Conservation (phyloP, 768 basidiomycete genomes). For the Rubroboletus satanas region DNA sequence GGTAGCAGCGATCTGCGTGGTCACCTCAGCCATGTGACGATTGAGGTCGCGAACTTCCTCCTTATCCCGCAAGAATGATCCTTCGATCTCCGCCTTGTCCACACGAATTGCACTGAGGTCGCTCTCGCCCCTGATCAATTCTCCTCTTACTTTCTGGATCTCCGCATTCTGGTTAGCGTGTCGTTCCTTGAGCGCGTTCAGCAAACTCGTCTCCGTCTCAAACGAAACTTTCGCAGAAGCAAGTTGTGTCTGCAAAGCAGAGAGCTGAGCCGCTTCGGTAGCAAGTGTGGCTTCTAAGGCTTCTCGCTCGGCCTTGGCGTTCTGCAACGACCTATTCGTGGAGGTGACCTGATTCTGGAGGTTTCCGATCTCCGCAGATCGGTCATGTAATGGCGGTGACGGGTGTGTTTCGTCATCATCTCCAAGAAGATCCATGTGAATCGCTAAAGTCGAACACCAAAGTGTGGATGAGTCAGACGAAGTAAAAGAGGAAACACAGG, state of each 20-base stretch:
- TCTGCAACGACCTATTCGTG: conserved; percentile 67
- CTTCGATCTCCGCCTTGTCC: conserved; percentile 91
- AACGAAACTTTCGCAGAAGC: conserved; percentile 79
- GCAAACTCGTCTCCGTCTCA: conserved; percentile 74
- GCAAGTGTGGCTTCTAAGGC: conserved; percentile 62
- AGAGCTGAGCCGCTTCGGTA: conserved; percentile 69
- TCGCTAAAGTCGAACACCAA: conserved; percentile 9
- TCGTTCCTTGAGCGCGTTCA: conserved; percentile 67
- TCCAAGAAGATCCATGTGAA: conserved; percentile 57
- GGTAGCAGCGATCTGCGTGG: conserved; percentile 63
- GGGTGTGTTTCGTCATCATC: conserved; percentile 57
- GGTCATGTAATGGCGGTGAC: conserved; percentile 59
- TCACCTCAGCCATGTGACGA: conserved; percentile 76
- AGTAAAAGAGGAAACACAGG: not conserved
- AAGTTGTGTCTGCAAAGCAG: conserved; percentile 78
- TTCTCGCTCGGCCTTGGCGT: conserved; percentile 61
- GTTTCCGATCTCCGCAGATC: conserved; percentile 85
- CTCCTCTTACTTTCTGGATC: conserved; percentile 67
- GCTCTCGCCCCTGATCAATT: conserved; percentile 87
- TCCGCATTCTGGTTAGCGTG: conserved; percentile 62
- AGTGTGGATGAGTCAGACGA: conserved; percentile 4
- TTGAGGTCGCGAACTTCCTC: conserved; percentile 89
- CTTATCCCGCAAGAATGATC: conserved; percentile 82
- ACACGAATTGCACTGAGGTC: conserved; percentile 84
- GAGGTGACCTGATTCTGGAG: conserved; percentile 79